Conservation (phyloP, 2,329 filamentous ascomycete genomes). For the Alternaria triticina region DNA sequence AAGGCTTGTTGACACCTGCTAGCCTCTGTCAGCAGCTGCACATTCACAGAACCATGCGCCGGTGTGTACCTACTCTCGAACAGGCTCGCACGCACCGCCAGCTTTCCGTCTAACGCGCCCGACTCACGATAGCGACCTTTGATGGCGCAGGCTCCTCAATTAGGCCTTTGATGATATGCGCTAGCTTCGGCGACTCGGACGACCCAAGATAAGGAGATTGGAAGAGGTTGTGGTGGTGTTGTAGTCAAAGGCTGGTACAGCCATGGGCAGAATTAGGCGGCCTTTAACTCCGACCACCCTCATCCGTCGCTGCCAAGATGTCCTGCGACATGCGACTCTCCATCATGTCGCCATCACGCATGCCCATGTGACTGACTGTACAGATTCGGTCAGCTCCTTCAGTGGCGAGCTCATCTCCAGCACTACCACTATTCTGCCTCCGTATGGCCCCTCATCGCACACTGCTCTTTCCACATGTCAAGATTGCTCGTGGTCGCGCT, state of each 20-base stretch:
- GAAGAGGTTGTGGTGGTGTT: not conserved
- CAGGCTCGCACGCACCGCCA: constrained; percentile 1
- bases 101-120: constrained; percentile 2
- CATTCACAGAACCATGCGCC: not conserved
- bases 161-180: not conserved
- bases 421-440: not conserved
- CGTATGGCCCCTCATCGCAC: not conserved
- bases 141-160: not conserved
- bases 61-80: constrained; percentile 6
- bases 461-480: not conserved
- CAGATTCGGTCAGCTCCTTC: constrained; percentile 15
- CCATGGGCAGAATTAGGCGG: constrained; percentile 19
- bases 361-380: constrained; percentile 6
- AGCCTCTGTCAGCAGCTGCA: constrained; percentile 7
- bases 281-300: constrained; percentile 27
- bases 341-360: constrained; percentile 9
- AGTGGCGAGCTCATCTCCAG: not conserved
- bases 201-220: not conserved
- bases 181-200: constrained; percentile 12
- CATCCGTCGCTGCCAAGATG: constrained; percentile 13
- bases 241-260: constrained; percentile 5
- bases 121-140: constrained; percentile 3
- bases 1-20: not conserved
- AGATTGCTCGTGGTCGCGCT: not conserved
- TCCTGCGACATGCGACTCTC: constrained; percentile 1